A percentile compares a stretch with the other conserved stretches of the same genome.
Conservation (phyloP, 148 eudicot genomes). For the Rhododendron vialii region DNA sequence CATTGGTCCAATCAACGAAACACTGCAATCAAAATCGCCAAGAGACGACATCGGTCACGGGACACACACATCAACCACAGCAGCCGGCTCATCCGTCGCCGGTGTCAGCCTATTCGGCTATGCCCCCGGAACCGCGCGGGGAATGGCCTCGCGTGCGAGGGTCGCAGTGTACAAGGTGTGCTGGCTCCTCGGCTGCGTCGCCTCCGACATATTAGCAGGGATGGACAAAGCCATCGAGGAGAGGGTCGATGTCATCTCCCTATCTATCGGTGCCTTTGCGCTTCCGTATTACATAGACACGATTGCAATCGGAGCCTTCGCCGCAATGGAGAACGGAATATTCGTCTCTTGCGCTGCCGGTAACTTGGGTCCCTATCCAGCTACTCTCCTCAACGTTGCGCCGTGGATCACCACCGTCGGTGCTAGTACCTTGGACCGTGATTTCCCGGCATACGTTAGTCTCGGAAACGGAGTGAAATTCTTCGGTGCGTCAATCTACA, state of each 20-base stretch:
- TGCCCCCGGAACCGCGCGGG: slow-evolving; percentile 59
- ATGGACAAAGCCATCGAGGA: slow-evolving; percentile 57
- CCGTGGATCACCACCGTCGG: slow-evolving; percentile 51
- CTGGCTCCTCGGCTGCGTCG: slow-evolving; percentile 56
- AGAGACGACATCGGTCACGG: slow-evolving; percentile 69
- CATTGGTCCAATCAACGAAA: slow-evolving; percentile 35
- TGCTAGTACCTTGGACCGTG: slow-evolving; percentile 40
- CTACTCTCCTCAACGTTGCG: background rate
- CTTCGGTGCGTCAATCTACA: background rate
- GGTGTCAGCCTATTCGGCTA: slow-evolving; percentile 50
- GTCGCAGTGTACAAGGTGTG: slow-evolving; percentile 61
- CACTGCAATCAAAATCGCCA: slow-evolving; percentile 46
- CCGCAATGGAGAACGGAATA: slow-evolving; percentile 13
- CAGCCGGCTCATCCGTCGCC: slow-evolving; percentile 46
- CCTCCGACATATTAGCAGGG: slow-evolving; percentile 53
- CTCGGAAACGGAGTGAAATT: background rate
- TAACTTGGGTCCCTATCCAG: background rate
- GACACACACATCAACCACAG: slow-evolving; percentile 61
- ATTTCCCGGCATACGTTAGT: background rate
- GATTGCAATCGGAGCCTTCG: slow-evolving; percentile 58
- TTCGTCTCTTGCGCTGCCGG: background rate
- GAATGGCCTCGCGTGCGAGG: slow-evolving; percentile 57
- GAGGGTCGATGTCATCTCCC: slow-evolving; percentile 46
- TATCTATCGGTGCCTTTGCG: slow-evolving; percentile 37
- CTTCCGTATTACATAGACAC: slow-evolving; percentile 44